A percentile compares a stretch with the other conserved stretches of the same genome.
These are phyloP conservation scores for Pascua guehoae DNA, from an alignment of 1,284 basidiomycete genomes.

Conservation along the genomic window DNA sequence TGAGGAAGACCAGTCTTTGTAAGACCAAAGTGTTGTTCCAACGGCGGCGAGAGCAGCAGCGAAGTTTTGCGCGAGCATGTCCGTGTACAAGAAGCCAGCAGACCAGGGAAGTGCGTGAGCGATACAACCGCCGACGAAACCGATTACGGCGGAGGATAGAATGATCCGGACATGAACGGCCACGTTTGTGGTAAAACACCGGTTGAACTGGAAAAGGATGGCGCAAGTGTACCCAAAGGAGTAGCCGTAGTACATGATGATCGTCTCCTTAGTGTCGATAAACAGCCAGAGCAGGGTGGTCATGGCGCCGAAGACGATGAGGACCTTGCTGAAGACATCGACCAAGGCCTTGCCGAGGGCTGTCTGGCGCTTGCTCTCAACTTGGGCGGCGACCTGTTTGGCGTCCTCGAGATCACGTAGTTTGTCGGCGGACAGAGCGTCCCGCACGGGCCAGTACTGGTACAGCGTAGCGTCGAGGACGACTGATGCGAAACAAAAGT, in stretches of 20 bases:
- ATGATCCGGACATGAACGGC: constrained; percentile 9
- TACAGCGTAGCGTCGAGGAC: constrained; percentile 9
- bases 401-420: constrained; percentile 8
- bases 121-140: no score
- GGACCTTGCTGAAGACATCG: constrained; percentile 8
- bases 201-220: constrained; percentile 14
- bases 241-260: constrained; percentile 12
- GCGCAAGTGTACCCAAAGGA: constrained; percentile 12
- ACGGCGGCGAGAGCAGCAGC: no score
- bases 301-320: constrained; percentile 8
- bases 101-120: no score
- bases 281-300: constrained; percentile 13
- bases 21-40: no score
- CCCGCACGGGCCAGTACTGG: constrained; percentile 15
- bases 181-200: constrained; percentile 13
- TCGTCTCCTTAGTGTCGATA: constrained; percentile 3
- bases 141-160: no score
- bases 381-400: constrained; percentile 3
- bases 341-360: constrained; percentile 2
- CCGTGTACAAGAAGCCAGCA: no score
- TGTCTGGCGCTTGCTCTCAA: constrained; percentile 1
- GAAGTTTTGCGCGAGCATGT: no score
- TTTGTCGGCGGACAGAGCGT: constrained; percentile 10
- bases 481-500: no score
- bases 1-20: no score